phyloP scores from a whole-genome alignment of 352 stramenopile species.

The Globisporangium perplexum region DNA sequence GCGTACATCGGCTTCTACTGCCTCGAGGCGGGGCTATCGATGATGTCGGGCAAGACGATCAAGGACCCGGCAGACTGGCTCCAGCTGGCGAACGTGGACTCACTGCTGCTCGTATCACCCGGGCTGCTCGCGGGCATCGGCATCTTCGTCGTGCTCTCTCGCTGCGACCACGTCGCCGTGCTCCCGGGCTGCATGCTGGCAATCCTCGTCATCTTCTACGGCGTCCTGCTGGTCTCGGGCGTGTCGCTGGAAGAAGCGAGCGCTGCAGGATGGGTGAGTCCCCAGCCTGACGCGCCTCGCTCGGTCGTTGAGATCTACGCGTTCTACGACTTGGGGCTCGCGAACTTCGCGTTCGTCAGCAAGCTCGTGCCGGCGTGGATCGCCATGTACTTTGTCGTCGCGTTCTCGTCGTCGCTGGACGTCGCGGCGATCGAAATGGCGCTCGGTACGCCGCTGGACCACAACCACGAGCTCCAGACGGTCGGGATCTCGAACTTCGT shows the following conservation, averaged over 20 bases:
- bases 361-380: conserved; percentile 88
- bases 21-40: conserved; percentile 75
- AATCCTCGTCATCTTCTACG: conserved; percentile 80
- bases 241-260: conserved; percentile 87
- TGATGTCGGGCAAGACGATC: conserved; percentile 89
- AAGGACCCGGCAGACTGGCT: conserved; percentile 85
- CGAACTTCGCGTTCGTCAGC: conserved; percentile 53
- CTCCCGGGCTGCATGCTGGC: conserved; percentile 89
- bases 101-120: conserved; percentile 81
- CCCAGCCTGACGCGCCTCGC: conserved; percentile 51
- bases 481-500: conserved; percentile 96
- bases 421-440: conserved; percentile 97
- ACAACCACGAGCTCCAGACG: conserved; percentile 94
- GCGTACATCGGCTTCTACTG: conserved; percentile 95
- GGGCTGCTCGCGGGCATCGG: conserved; percentile 76
- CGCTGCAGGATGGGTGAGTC: conserved; percentile 88
- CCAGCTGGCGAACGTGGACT: conserved; percentile 65
- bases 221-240: conserved; percentile 67
- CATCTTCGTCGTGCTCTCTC: conserved; percentile 84
- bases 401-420: conserved; percentile 96
- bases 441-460: conserved; percentile 90
- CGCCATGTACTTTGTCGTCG: conserved; percentile 98
- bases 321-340: conserved; percentile 66
- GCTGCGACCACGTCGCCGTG: conserved; percentile 71
- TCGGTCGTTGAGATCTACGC: conserved; percentile 73